Conservation (phyloP, 805 yeast genomes). For the Saccharomycopsis olivae region DNA sequence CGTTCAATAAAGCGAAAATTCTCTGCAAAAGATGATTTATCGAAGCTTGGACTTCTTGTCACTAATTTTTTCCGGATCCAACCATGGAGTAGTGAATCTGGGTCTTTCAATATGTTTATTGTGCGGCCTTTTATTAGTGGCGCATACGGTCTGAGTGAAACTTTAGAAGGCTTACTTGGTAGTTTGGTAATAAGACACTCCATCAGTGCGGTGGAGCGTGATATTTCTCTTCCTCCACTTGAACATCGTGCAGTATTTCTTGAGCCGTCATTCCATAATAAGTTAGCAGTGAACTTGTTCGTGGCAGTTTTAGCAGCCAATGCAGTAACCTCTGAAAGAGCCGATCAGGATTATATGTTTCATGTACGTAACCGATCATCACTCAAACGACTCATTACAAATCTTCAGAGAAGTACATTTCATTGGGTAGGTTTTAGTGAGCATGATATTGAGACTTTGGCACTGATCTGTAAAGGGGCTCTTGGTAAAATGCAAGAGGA, state of each 20-base stretch:
- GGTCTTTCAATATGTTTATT: constrained; percentile 35
- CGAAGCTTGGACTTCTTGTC: constrained; percentile 41
- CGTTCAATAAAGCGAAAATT: constrained; percentile 41
- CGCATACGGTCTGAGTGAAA: constrained; percentile 31
- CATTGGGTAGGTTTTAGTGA: constrained; percentile 67
- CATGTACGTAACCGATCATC: constrained; percentile 47
- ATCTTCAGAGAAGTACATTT: constrained; percentile 56
- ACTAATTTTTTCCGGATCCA: constrained; percentile 45
- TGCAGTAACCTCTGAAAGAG: constrained; percentile 63
- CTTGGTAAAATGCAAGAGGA: constrained; percentile 27
- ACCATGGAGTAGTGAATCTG: constrained; percentile 42
- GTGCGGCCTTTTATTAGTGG: constrained; percentile 37
- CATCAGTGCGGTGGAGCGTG: constrained; percentile 41
- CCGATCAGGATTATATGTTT: constrained; percentile 62
- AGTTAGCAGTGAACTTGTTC: constrained; percentile 50
- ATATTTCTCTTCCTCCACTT: constrained; percentile 46
- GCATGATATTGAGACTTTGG: constrained; percentile 43
- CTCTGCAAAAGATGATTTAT: constrained; percentile 42
- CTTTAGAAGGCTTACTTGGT: constrained; percentile 33
- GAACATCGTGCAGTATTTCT: constrained; percentile 48
- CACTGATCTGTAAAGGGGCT: constrained; percentile 37
- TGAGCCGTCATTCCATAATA: constrained; percentile 55
- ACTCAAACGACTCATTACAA: constrained; percentile 45
- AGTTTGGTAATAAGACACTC: constrained; percentile 48
- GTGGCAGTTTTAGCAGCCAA: constrained; percentile 59